phyloP scores from a whole-genome alignment of 2,329 filamentous ascomycete genomes.

The Sporothrix euskadiensis region DNA sequence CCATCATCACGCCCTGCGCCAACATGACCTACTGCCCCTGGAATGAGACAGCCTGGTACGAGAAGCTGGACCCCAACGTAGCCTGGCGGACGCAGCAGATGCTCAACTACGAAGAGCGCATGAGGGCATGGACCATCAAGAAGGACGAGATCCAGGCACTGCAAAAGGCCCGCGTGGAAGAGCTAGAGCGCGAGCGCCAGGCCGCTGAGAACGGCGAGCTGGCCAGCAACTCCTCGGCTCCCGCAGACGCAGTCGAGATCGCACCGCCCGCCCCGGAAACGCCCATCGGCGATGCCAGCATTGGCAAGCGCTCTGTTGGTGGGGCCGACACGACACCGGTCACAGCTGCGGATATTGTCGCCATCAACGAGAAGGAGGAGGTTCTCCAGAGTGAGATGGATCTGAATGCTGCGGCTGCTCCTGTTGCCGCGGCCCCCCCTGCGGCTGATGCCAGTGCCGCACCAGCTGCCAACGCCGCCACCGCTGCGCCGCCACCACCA shows the following conservation, averaged over 20 bases:
- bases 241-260: not conserved
- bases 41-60: conserved; percentile 53
- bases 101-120: conserved; percentile 43
- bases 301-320: conserved; percentile 8
- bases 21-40: conserved; percentile 51
- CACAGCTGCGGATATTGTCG: conserved; percentile 24
- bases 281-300: not conserved
- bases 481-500: not conserved
- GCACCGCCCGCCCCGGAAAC: not conserved
- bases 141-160: conserved; percentile 35
- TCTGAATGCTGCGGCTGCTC: conserved; percentile 29
- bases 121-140: conserved; percentile 46
- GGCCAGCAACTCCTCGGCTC: not conserved
- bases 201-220: not conserved
- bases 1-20: conserved; percentile 52
- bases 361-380: conserved; percentile 34
- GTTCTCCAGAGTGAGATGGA: conserved; percentile 36
- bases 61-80: conserved; percentile 50
- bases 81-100: conserved; percentile 48
- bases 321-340: not conserved
- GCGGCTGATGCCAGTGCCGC: not conserved
- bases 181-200: not conserved
- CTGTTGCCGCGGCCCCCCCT: not conserved
- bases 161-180: conserved; percentile 32
- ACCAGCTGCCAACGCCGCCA: not conserved